phyloP scores from a whole-genome alignment of 2,329 filamentous ascomycete genomes.

The Penicillium sp. region DNA sequence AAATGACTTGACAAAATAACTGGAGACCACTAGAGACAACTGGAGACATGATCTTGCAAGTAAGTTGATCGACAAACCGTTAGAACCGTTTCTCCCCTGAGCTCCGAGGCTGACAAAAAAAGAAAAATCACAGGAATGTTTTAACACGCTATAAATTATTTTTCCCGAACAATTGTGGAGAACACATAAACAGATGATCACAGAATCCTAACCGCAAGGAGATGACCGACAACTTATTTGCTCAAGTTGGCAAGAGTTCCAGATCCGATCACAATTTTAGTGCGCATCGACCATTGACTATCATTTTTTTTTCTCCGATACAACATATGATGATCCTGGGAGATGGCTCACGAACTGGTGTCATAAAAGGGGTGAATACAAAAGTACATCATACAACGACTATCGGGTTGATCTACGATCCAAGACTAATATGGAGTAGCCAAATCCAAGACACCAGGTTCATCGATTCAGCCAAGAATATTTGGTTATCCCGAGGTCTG shows the following conservation, averaged over 20 bases:
- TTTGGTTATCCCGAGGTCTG: background rate
- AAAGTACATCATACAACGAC: background rate
- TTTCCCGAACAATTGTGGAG: slow-evolving; percentile 15
- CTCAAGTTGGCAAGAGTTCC: slow-evolving; percentile 30
- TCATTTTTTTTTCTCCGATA: background rate
- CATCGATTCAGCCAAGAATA: background rate
- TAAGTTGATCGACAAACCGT: slow-evolving; percentile 17
- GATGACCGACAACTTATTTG: slow-evolving; percentile 24
- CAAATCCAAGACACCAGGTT: background rate
- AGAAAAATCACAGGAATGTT: background rate
- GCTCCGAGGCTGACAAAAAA: slow-evolving; percentile 15
- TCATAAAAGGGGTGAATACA: background rate
- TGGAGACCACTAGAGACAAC: slow-evolving; percentile 2
- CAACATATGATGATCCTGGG: background rate
- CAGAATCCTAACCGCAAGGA: slow-evolving; percentile 27
- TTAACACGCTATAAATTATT: background rate
- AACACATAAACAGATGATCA: slow-evolving; percentile 29
- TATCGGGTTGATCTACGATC: background rate
- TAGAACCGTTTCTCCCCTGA: slow-evolving; percentile 22
- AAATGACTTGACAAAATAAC: background rate
- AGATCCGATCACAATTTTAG: slow-evolving; percentile 32
- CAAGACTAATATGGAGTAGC: background rate
- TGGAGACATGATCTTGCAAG: slow-evolving; percentile 8
- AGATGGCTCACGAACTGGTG: background rate
- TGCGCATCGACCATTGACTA: slow-evolving; percentile 1